phyloP scores from a whole-genome alignment of 345 rosid genomes.

The Garcia nutans region DNA sequence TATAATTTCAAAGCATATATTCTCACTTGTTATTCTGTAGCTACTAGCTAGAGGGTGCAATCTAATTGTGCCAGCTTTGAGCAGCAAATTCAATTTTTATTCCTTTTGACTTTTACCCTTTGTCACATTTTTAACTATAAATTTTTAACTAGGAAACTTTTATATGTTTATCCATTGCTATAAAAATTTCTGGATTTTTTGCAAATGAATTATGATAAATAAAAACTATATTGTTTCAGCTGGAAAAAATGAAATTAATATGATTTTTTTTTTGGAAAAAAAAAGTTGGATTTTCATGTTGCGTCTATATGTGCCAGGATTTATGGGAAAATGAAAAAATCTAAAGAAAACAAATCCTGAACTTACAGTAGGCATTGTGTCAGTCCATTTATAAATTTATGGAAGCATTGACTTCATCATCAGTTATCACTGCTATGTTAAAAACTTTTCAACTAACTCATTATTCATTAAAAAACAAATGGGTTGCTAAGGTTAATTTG shows the following conservation, averaged over 20 bases:
- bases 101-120: no score
- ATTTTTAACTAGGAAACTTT: no score
- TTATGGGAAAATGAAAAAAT: background rate
- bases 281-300: no score
- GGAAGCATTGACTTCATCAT: constrained; percentile 4
- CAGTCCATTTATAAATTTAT: background rate
- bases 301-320: background rate
- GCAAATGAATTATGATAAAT: no score
- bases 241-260: no score
- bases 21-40: background rate
- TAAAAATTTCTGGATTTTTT: no score
- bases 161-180: no score
- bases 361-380: background rate
- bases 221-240: no score
- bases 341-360: background rate
- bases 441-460: background rate
- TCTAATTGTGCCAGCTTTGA: background rate
- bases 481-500: background rate
- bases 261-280: no score
- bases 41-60: background rate
- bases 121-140: no score
- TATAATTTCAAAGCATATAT: background rate
- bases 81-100: background rate
- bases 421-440: background rate
- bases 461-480: background rate